A percentile compares a stretch with the other conserved stretches of the same genome.
Conservation (phyloP, 805 yeast species). For the Wickerhamomyces bovis region DNA sequence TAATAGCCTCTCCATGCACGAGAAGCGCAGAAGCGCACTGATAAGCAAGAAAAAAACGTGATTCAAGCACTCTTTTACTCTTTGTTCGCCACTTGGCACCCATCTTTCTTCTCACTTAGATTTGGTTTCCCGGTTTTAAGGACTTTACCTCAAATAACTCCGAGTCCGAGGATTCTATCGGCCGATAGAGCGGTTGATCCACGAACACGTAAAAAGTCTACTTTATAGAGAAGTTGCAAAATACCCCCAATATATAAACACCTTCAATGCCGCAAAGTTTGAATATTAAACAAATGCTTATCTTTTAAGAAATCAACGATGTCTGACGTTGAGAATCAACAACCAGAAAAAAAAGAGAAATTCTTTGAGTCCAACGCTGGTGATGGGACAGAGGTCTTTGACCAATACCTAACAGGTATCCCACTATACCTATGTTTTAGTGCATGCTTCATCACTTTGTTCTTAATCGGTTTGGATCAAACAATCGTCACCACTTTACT, state of each 20-base stretch:
- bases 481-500: slow-evolving; percentile 48
- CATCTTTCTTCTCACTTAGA: no score
- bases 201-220: no score
- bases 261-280: no score
- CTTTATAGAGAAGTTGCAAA: no score
- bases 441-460: slow-evolving; percentile 20
- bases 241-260: background rate
- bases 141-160: background rate
- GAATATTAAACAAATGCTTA: background rate
- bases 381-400: background rate
- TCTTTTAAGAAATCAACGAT: background rate
- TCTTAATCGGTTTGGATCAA: slow-evolving; percentile 45
- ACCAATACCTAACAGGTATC: slow-evolving; percentile 2
- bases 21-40: no score
- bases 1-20: no score
- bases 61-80: no score
- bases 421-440: slow-evolving; percentile 6
- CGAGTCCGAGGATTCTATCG: background rate
- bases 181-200: background rate
- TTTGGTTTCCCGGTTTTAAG: background rate
- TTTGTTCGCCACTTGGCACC: no score
- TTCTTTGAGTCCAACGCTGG: slow-evolving; percentile 1
- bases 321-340: slow-evolving; percentile 2
- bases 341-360: background rate
- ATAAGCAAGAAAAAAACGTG: no score